Percentiles rank a stretch among this genome's conserved stretches.
Evolutionary conservation across 2,329 filamentous ascomycete genomes (phyloP).

Genomic region (Aspergillus texensis): DNA sequence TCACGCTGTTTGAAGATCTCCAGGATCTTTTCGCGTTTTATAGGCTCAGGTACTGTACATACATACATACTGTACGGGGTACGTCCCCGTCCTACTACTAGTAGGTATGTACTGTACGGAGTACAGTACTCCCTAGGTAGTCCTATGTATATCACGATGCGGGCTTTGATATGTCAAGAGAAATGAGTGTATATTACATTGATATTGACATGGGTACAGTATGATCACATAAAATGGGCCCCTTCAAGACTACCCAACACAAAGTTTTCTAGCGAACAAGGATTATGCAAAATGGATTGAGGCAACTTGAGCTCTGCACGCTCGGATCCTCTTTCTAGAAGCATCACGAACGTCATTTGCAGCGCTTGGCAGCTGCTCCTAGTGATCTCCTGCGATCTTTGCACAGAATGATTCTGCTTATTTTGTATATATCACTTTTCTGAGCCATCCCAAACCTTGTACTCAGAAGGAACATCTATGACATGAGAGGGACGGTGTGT

Average conservation of each 20-base stretch:
- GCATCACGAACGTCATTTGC: slow-evolving; percentile 9
- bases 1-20: background rate
- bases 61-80: background rate
- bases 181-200: background rate
- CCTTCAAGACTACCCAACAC: background rate
- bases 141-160: background rate
- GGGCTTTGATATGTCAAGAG: background rate
- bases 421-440: background rate
- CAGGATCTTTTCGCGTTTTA: background rate
- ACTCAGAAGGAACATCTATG: background rate
- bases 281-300: slow-evolving; percentile 2
- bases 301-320: background rate
- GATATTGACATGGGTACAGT: background rate
- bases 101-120: background rate
- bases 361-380: background rate
- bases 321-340: slow-evolving; percentile 21
- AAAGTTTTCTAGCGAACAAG: background rate
- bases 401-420: background rate
- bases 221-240: background rate
- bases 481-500: background rate
- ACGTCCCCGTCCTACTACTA: background rate
- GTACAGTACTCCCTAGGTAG: background rate
- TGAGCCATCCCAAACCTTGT: background rate
- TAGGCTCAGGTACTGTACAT: background rate
- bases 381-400: background rate